Base-by-base conservation (phyloP, 306 rosid genomes). In the Glycine tomentella region DNA sequence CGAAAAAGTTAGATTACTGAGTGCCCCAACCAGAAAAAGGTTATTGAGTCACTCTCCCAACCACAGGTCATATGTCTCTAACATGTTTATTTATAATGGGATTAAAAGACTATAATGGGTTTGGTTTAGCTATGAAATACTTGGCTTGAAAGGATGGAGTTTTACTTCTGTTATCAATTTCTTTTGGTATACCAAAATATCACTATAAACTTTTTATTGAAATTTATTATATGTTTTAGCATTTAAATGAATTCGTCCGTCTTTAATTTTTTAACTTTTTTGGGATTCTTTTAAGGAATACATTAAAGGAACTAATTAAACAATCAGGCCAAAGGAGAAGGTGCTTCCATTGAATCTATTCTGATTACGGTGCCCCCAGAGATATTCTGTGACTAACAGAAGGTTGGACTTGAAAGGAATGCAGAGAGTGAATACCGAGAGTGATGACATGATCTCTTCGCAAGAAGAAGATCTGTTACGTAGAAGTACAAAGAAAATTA, bases 1-100 rank as follows among this genome's bases (percentile, higher is more conserved):
- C 5, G 14, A 70, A 82, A 63, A 70, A 77, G 74, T 20, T 45
- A 57, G 13, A 61, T 48, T 1, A 57, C 55, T 82, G 66, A 59
- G 25, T 13, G 74, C 67, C 55, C 62, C 17, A 74, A 64, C 74
- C 7, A 72, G 6, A 25, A n/a, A 31, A 74, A 81, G 51, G 8
- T 12, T 3, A 52, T 14, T 52, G 7, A 53, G 61, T 31, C 16
- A 25, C 31, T 25, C 31, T 63, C 46, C 81, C 72, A 0, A 20
- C 40, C 49, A 69, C 40, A 16, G 0, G 34, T 75, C 65, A 25
- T 25, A 11, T 58, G 49, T 81, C 20, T 45, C 13, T 73, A 40
- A 53, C 45, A 48, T 50, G 40, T 48, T 62, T 40, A 20, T 50
- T 68, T 44, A 68, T 7, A 65, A 25, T 25, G n/a, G 63, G 38